A percentile compares a stretch with the other conserved stretches of the same genome.
phyloP scores from a whole-genome alignment of 2,329 filamentous ascomycete genomes.

The Incumbomyces lentus region DNA sequence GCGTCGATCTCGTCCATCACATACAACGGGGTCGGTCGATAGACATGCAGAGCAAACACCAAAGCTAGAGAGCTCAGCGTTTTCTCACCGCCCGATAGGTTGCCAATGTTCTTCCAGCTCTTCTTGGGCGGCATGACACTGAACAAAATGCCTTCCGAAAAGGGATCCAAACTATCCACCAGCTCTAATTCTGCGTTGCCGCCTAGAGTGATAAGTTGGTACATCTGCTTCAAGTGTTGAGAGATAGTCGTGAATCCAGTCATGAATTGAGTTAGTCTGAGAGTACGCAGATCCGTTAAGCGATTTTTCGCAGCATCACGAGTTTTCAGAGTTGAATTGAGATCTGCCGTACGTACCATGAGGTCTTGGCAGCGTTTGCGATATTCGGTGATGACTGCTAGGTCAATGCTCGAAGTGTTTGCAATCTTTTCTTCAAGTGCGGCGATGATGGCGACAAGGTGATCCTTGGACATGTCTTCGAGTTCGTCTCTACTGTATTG shows the following conservation, averaged over 20 bases:
- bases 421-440: conserved; percentile 65
- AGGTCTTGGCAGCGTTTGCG: conserved; percentile 77
- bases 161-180: conserved; percentile 90
- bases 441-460: conserved; percentile 55
- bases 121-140: conserved; percentile 99
- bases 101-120: conserved; percentile 98
- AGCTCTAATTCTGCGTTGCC: conserved; percentile 96
- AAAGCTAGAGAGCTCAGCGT: conserved; percentile 84
- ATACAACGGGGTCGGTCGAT: conserved; percentile 93
- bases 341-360: conserved; percentile 67
- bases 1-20: conserved; percentile 99
- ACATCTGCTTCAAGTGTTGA: conserved; percentile 95
- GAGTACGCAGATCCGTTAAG: conserved; percentile 79
- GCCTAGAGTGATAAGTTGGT: conserved; percentile 99
- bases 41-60: conserved; percentile 97
- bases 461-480: conserved; percentile 51
- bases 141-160: conserved; percentile 93
- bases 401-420: conserved; percentile 68
- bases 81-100: conserved; percentile 93
- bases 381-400: conserved; percentile 81
- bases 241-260: conserved; percentile 93
- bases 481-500: conserved; percentile 66
- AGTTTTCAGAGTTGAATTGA: conserved; percentile 63
- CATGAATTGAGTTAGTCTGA: conserved; percentile 95
- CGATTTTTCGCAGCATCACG: conserved; percentile 85